Evolutionary conservation across 257 asterid species (phyloP), one percentile per base, ranked within the genome.

Genomic region (Nicotiana obtusifolia): DNA sequence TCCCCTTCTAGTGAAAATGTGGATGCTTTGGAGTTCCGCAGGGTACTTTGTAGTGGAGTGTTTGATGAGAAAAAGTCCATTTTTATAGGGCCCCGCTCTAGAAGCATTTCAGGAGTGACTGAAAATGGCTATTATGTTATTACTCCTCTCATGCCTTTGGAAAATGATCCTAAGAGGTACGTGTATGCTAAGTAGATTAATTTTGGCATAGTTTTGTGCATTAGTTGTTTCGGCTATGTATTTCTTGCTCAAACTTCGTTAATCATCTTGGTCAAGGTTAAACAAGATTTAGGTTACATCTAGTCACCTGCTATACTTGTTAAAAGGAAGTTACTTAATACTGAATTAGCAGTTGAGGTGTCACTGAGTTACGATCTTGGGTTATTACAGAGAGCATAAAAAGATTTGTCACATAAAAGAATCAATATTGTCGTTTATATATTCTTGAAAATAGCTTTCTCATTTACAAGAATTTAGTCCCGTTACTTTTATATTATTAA

Each of bases 21-120:
- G 85, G 93, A 91, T 82, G 52, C 90, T 62, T 49, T 93, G 88
- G 98, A 94, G 89, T 94, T 94, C 84, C 86, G 98, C 84, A 92
- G 89, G 91, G 91, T 96, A 64, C 86, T 81, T 41, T 91, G 92
- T 86, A 93, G 84, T 87, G 99, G 99, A 62, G 89, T 91, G 59
- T 94, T 88, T 82, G 95, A 96, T 81, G 97, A 94, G 84, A 88
- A 88, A 79, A 94, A 86, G 81, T 94, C 99, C 17, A 86, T 94
- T 65, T 92, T 85, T 82, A 83, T 96, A 4, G 98, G 99, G 35
- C 98, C 99, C 1, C 98, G 99, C 73, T 96, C 99, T 24, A 91
- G 98, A 88, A 94, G 97, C 90, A 96, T 96, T 83, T 96, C 98
- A 37, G 98, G 98, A 35, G 98, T 96, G 87, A 93, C 98, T 60